Conservation (phyloP, 2,329 filamentous ascomycete species). For the Calonectria crousiana region DNA sequence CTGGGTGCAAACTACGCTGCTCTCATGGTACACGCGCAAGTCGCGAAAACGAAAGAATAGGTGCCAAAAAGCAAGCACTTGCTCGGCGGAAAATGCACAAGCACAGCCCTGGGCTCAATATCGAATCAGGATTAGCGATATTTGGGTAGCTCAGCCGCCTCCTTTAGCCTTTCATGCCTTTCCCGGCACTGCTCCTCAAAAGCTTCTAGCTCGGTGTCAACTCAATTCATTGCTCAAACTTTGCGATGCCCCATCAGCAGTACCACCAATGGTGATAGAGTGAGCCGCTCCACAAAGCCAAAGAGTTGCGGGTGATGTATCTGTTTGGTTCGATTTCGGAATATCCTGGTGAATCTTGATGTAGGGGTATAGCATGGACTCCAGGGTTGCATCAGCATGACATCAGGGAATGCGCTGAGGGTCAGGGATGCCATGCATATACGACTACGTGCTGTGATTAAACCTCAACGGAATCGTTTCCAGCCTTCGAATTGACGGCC, state of each 20-base stretch:
- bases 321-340: background rate
- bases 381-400: background rate
- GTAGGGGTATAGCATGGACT: background rate
- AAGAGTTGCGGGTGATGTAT: background rate
- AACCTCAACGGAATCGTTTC: background rate
- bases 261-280: background rate
- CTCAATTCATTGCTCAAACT: background rate
- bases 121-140: background rate
- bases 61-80: background rate
- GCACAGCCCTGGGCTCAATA: too few relatives aligned
- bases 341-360: background rate
- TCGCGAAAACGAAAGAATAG: background rate
- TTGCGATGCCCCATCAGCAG: background rate
- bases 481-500: too few relatives aligned
- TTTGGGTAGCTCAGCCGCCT: background rate
- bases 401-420: background rate
- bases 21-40: background rate
- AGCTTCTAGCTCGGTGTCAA: background rate
- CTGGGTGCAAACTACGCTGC: background rate
- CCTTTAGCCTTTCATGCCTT: background rate
- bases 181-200: background rate
- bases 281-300: background rate
- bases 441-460: background rate
- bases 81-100: background rate
- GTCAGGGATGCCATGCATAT: background rate